Evolutionary conservation across 225 moss, liverwort and hornwort genomes (phyloP).

Genomic region (Asterella californica): DNA sequence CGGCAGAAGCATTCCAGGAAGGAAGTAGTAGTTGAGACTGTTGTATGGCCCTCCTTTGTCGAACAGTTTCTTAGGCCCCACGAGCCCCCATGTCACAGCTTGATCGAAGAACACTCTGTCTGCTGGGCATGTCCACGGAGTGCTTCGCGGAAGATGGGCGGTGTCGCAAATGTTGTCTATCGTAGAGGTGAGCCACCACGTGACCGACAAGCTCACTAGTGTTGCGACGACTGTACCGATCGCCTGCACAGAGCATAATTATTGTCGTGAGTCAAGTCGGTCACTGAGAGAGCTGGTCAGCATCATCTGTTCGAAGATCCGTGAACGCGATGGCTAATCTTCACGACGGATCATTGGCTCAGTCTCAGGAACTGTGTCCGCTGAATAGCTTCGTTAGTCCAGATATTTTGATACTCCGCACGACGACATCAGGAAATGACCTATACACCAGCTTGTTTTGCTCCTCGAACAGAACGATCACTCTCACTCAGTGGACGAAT

Average conservation of each 20-base stretch:
- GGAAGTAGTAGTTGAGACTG: constrained; percentile 21
- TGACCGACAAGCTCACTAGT: constrained; percentile 6
- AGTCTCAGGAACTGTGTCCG: too few species aligned
- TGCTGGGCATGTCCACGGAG: constrained; percentile 29
- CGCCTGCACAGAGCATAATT: constrained; percentile 3
- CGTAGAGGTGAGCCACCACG: constrained; percentile 15
- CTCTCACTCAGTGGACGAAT: too few species aligned
- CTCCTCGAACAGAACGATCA: too few species aligned
- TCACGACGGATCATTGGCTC: neutral
- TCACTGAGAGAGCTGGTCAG: neutral
- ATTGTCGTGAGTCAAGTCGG: neutral
- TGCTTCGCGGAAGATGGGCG: neutral
- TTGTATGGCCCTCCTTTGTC: constrained; percentile 22
- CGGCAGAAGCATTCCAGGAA: constrained; percentile 16
- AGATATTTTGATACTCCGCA: too few species aligned
- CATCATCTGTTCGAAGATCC: too few species aligned
- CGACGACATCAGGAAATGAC: too few species aligned
- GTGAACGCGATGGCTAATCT: neutral
- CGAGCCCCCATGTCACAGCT: constrained; percentile 23
- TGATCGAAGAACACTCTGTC: constrained; percentile 36
- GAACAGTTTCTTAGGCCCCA: constrained; percentile 25
- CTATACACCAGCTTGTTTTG: too few species aligned
- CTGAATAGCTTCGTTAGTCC: too few species aligned
- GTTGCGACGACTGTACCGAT: constrained; percentile 7
- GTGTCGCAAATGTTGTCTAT: constrained; percentile 25